Conservation (phyloP, 2,329 filamentous ascomycete species). For the Botrytis squamosa region DNA sequence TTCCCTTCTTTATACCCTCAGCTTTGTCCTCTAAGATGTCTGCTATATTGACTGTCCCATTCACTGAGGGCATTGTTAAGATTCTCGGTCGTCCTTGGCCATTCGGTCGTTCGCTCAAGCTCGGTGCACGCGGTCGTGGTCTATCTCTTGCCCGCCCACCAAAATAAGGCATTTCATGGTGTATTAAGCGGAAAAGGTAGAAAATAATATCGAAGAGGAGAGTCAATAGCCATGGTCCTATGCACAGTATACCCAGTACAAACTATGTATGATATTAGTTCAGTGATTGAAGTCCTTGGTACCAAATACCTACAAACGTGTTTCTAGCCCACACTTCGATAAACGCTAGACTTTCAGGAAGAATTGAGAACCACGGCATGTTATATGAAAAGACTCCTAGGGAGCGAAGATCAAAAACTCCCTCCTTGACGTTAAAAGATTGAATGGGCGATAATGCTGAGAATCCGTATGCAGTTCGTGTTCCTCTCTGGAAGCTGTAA, state of each 20-base stretch:
- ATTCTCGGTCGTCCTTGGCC: constrained; percentile 43
- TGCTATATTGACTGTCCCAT: constrained; percentile 9
- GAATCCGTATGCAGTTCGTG: background rate
- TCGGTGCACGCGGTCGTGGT: constrained; percentile 59
- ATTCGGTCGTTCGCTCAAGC: constrained; percentile 55
- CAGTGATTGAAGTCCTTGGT: background rate
- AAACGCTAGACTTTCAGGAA: constrained; percentile 55
- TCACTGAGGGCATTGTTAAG: constrained; percentile 28
- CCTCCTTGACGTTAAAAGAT: background rate
- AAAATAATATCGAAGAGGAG: constrained; percentile 63
- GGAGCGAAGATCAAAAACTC: background rate
- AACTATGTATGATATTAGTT: constrained; percentile 47
- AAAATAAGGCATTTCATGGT: constrained; percentile 58
- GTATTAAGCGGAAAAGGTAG: constrained; percentile 57
- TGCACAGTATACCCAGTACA: constrained; percentile 57
- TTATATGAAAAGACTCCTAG: background rate
- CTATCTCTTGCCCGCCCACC: constrained; percentile 61
- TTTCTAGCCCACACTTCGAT: constrained; percentile 63
- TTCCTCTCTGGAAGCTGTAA: background rate
- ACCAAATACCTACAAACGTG: constrained; percentile 45
- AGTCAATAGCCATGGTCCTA: constrained; percentile 61
- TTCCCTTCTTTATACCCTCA: constrained; percentile 27
- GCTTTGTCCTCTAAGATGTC: constrained; percentile 22
- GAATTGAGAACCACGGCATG: constrained; percentile 66
- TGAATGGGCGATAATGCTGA: background rate